Evolutionary conservation across 2,329 filamentous ascomycete species (phyloP), one percentile per base, ranked within the genome.

Genomic region (Fusarium secorum): DNA sequence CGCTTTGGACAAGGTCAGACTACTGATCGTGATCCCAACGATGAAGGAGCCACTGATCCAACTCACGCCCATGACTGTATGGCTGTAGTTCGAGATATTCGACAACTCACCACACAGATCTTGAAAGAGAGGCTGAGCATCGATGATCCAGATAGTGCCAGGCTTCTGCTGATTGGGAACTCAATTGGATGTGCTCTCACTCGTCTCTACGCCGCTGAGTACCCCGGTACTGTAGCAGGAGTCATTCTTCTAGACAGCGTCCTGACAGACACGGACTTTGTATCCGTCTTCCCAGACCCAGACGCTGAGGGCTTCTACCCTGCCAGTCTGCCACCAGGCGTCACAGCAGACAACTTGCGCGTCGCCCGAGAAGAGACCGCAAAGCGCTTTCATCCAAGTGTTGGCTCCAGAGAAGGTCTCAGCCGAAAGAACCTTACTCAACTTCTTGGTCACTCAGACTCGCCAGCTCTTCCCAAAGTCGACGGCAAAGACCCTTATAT

Each of bases 231-330:
- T 0, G 83, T 87, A 0, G 79, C 81, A 0, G 86, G 80, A 0
- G 76, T 85, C 6, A 36, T 89, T 3, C 82, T 89, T 13, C 83
- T 90, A 3, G 88, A 90, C 74, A 87, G 84, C 38, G 85, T 88
- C 68, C 84, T 90, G 75, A 85, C 87, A 20, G 87, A 89, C 73
- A 83, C 84, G 1, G 85, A 89, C 70, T 85, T 87, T 33, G 82
- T 87, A 4, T 85, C 83, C 10, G 66, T 89, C 8, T 87, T 87
- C 74, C 87, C 88, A 0, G 83, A 90, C 67, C 86, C 87, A 0
- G 86, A 88, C 60, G 79, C 78, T 0, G 65, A 80, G 1, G 78
- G 61, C 8, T 88, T 88, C 68, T 81, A 87, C 1, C 51, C 72
- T 74, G 72, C 46, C 75, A 73, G 20, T 2, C 46, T 76, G 4